Conservation (phyloP, 257 asterid species). For the Nyctanthes arbortristis region DNA sequence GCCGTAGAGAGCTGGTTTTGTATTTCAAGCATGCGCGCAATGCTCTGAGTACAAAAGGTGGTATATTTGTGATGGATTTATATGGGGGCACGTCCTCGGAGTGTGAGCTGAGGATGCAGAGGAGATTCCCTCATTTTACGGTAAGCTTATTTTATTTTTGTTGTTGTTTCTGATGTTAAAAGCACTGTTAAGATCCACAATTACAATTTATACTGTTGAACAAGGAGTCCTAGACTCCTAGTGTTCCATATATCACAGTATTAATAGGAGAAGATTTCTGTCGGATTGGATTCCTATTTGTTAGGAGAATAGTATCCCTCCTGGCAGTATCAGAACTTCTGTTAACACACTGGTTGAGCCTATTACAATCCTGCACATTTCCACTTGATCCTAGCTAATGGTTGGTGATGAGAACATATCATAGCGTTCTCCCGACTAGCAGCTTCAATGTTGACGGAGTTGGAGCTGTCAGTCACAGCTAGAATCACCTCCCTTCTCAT, state of each 20-base stretch:
- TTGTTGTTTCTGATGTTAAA: background rate
- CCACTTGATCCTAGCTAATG: background rate
- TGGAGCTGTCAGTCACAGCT: background rate
- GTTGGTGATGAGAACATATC: background rate
- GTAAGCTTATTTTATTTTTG: slow-evolving; percentile 47
- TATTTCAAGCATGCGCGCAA: slow-evolving; percentile 73
- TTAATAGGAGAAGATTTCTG: background rate
- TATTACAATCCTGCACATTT: background rate
- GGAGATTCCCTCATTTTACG: slow-evolving; percentile 86
- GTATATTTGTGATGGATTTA: slow-evolving; percentile 88
- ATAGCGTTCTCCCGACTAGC: background rate
- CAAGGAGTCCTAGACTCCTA: background rate
- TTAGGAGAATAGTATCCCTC: background rate
- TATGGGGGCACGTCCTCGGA: slow-evolving; percentile 97
- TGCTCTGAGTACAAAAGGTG: slow-evolving; percentile 69
- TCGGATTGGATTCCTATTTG: background rate
- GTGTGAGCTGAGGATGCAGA: slow-evolving; percentile 78
- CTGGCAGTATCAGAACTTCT: background rate
- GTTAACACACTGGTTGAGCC: background rate
- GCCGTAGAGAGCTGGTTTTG: slow-evolving; percentile 69
- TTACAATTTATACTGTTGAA: background rate
- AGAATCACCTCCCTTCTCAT: background rate
- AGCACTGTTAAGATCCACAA: slow-evolving; percentile 22
- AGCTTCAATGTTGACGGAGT: background rate
- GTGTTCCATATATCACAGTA: background rate